Conservation (phyloP, 2,329 filamentous ascomycete species). For the Alternaria hordeiaustralica region DNA sequence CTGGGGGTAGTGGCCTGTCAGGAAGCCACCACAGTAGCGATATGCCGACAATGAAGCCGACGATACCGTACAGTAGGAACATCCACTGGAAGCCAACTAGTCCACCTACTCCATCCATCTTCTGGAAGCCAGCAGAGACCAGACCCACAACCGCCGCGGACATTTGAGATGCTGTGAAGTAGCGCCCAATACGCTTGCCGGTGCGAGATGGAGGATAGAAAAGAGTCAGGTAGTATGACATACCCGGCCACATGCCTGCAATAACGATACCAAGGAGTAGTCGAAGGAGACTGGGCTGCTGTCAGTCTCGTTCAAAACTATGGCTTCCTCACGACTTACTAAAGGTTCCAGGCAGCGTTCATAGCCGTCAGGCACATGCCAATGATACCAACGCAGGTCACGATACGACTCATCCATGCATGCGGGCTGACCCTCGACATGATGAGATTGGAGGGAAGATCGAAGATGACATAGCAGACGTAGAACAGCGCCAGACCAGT, state of each 20-base stretch:
- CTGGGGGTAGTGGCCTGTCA: conserved; percentile 78
- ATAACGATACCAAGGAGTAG: conserved; percentile 86
- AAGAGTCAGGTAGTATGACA: conserved; percentile 89
- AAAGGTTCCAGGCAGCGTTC: conserved; percentile 81
- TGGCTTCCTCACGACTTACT: conserved; percentile 60
- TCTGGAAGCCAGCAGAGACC: conserved; percentile 88
- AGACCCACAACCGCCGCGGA: conserved; percentile 88
- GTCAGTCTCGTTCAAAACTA: neutral
- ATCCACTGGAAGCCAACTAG: conserved; percentile 89
- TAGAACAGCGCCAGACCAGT: conserved; percentile 89
- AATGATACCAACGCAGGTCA: conserved; percentile 84
- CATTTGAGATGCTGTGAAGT: conserved; percentile 87
- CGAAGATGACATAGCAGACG: conserved; percentile 88
- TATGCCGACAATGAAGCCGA: conserved; percentile 75
- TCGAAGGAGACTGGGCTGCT: conserved; percentile 66
- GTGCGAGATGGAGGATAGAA: conserved; percentile 90
- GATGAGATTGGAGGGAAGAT: conserved; percentile 84
- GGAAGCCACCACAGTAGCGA: conserved; percentile 87
- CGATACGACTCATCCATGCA: conserved; percentile 91
- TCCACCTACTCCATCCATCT: conserved; percentile 81
- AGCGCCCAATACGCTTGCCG: conserved; percentile 86
- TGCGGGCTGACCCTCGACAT: conserved; percentile 87
- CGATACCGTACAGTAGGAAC: conserved; percentile 85
- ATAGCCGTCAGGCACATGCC: conserved; percentile 85
- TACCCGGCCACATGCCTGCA: conserved; percentile 93